Conservation (phyloP, 805 yeast species). For the Nakazawaea wyomingensis region DNA sequence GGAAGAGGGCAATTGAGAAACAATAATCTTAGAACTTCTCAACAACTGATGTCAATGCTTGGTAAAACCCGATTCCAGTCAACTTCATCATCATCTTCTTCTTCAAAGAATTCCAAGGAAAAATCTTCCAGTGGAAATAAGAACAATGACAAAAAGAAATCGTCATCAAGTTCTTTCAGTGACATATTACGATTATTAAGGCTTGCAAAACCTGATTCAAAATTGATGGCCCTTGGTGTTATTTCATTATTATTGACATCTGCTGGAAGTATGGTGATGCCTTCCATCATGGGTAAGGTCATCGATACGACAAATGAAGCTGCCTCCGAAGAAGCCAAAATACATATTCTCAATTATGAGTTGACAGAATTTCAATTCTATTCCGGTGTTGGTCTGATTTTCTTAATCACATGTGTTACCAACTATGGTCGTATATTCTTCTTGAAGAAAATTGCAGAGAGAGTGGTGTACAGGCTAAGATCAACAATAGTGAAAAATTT, state of each 20-base stretch:
- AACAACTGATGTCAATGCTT: too few species aligned
- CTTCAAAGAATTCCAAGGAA: background rate
- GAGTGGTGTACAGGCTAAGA: slow-evolving; percentile 78
- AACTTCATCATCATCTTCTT: background rate
- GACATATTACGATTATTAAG: slow-evolving; percentile 45
- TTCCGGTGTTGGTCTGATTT: slow-evolving; percentile 52
- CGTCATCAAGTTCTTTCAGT: slow-evolving; percentile 16
- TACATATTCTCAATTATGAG: slow-evolving; percentile 39
- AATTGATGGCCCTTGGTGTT: slow-evolving; percentile 56
- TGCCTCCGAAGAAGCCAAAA: slow-evolving; percentile 16
- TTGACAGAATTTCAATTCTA: slow-evolving; percentile 62
- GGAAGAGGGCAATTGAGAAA: too few species aligned
- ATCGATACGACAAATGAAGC: slow-evolving; percentile 59
- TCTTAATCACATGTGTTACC: slow-evolving; percentile 69
- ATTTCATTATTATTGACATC: slow-evolving; percentile 63
- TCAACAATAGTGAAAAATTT: slow-evolving; percentile 71
- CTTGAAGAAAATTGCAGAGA: slow-evolving; percentile 77
- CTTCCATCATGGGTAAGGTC: slow-evolving; percentile 79
- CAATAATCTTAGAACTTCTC: too few species aligned
- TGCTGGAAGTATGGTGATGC: slow-evolving; percentile 75
- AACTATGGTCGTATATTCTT: slow-evolving; percentile 77
- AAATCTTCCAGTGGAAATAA: slow-evolving; percentile 9
- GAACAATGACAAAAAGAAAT: slow-evolving; percentile 8
- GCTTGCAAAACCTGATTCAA: slow-evolving; percentile 53
- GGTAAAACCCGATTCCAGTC: background rate